Evolutionary conservation across 768 basidiomycete species (phyloP).

Genomic region (Rhodotorula diobovata): DNA sequence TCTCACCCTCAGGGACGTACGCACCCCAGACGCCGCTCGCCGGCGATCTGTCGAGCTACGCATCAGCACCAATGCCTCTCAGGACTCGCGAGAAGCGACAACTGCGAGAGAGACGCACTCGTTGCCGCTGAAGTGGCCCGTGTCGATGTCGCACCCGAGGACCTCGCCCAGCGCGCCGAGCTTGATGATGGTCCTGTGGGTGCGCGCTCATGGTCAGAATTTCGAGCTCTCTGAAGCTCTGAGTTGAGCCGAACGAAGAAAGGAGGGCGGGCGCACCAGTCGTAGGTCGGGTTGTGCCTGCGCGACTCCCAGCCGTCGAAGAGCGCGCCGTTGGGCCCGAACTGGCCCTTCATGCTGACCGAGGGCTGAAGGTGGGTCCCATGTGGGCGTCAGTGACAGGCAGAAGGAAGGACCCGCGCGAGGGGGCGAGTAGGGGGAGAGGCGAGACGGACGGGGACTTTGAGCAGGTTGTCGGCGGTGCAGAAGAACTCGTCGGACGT

Average conservation of each 20-base stretch:
- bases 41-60: constrained; percentile 9
- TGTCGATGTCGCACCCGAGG: constrained; percentile 86
- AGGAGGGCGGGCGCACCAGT: constrained; percentile 61
- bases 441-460: constrained; percentile 62
- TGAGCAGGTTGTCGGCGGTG: constrained; percentile 71
- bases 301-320: constrained; percentile 92
- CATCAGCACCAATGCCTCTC: neutral
- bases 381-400: neutral
- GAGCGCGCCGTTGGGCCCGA: constrained; percentile 89
- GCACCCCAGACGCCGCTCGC: constrained; percentile 40
- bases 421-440: neutral
- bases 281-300: constrained; percentile 78
- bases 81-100: too few species aligned
- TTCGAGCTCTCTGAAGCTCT: too few species aligned
- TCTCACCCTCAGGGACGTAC: constrained; percentile 26
- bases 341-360: constrained; percentile 86
- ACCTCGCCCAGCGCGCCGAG: constrained; percentile 71
- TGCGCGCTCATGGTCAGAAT: neutral
- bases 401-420: too few species aligned
- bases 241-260: neutral
- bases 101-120: constrained; percentile 42
- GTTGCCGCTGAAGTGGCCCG: constrained; percentile 84
- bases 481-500: constrained; percentile 98
- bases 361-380: constrained; percentile 62
- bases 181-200: constrained; percentile 75